Evolutionary conservation across 139 green algal species (phyloP), one percentile per base, ranked within the genome.

Genomic region (Coccomyxa sp.): DNA sequence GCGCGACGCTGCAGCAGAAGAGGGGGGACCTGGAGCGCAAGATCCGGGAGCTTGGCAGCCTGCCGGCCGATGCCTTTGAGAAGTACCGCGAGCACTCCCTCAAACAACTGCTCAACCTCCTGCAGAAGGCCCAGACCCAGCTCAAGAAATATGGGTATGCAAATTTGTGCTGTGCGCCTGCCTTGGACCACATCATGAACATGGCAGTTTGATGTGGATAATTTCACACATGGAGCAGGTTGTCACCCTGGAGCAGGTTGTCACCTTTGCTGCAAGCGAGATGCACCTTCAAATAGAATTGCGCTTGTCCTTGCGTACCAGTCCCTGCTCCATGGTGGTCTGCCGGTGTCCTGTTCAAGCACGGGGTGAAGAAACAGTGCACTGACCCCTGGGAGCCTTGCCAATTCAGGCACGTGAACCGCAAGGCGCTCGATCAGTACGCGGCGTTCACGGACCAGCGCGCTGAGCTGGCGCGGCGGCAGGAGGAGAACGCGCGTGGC

Each of bases 381-480:
- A 51, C 7, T 51, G 38, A 51, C 38, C 38, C 38, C 38, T 51
- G 38, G 38, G 38, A 51, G 38, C 38, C 38, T 51, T 51, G 38
- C 38, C 38, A 11, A 7, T 71, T 57, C 81, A 88, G 85, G 25
- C 88, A 95, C 68, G 97, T 99, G 21, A 99, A 99, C 88, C 91
- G 94, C 82, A 98, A 98, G 88, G 97, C 97, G 51, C 89, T 99
- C 75, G 96, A 99, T 87, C 96, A 99, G 91, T 98, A 97, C 82
- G 67, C 90, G 30, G 95, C 90, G 83, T 99, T 99, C 92, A 95
- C 89, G 13, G 94, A 98, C 84, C 95, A 99, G 90, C 81, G 90
- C 18, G 87, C 95, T 67, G 94, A 97, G 79, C 88, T 99, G 71
- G 77, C 58, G 45, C 82, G 94, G 21, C 86, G 92, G 51, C 86